Evolutionary conservation across 306 rosid genomes (phyloP).

Genomic region (Quercus glauca): DNA sequence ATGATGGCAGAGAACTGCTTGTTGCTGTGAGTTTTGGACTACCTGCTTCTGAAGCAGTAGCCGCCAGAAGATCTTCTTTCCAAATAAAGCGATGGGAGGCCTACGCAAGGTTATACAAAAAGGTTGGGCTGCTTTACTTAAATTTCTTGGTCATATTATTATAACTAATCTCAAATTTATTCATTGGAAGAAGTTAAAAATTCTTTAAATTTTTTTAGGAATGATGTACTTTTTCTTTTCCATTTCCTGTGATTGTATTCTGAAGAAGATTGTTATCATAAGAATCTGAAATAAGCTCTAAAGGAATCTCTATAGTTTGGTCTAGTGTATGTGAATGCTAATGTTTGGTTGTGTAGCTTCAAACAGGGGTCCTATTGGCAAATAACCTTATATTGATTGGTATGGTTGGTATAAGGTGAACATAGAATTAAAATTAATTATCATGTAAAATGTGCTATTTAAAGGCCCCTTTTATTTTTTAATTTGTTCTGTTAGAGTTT

Average conservation of each 20-base stretch:
- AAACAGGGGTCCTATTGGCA: not conserved
- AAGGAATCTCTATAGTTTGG: not conserved
- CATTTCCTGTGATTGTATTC: too few species aligned
- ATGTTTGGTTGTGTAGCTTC: not conserved
- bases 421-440: not conserved
- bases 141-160: not conserved
- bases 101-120: conserved; percentile 75
- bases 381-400: not conserved
- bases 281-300: not conserved
- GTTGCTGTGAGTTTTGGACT: conserved; percentile 89
- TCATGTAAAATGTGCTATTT: too few species aligned
- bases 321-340: not conserved
- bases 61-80: conserved; percentile 77
- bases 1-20: conserved; percentile 80
- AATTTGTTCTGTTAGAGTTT: too few species aligned
- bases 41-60: conserved; percentile 89
- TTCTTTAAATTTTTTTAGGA: too few species aligned
- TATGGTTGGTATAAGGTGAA: not conserved
- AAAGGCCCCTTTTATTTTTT: too few species aligned
- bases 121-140: conserved; percentile 48
- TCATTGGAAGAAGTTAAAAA: not conserved
- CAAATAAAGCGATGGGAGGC: conserved; percentile 88
- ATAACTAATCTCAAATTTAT: not conserved
- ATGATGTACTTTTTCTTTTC: too few species aligned
- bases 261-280: not conserved